Conservation (phyloP, 257 asterid genomes). For the Buddleja alternifolia region DNA sequence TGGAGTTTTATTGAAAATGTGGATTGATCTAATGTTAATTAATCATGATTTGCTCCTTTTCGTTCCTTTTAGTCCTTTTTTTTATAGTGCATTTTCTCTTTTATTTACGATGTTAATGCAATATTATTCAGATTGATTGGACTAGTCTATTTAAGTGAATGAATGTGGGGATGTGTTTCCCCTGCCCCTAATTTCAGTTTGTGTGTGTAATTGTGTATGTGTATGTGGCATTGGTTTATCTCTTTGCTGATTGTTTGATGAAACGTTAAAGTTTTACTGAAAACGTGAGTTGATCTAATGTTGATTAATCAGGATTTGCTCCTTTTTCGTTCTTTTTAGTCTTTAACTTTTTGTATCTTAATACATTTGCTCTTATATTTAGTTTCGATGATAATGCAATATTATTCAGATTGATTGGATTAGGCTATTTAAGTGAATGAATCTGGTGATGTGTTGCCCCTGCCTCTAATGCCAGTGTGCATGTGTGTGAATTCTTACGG, state of each 20-base stretch:
- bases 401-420: neutral
- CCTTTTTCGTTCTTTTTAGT: neutral
- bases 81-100: neutral
- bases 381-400: neutral
- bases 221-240: conserved; percentile 8
- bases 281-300: conserved; percentile 15
- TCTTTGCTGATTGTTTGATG: conserved; percentile 3
- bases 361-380: neutral
- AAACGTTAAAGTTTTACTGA: neutral
- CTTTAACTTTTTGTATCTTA: neutral
- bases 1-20: neutral
- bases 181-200: conserved; percentile 18
- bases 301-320: conserved; percentile 18
- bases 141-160: conserved; percentile 1
- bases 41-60: conserved; percentile 15
- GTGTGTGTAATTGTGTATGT: neutral
- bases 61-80: neutral
- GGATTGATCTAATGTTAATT: conserved; percentile 22
- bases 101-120: neutral
- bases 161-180: conserved; percentile 14
- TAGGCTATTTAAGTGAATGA: conserved; percentile 4
- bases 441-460: conserved; percentile 16
- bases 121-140: neutral
- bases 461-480: conserved; percentile 22
- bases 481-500: neutral